Percentiles rank a stretch among this genome's conserved stretches.
These are phyloP conservation scores for Monsonia emarginata DNA, from an alignment of 441 rosid species.

Conservation along the genomic window DNA sequence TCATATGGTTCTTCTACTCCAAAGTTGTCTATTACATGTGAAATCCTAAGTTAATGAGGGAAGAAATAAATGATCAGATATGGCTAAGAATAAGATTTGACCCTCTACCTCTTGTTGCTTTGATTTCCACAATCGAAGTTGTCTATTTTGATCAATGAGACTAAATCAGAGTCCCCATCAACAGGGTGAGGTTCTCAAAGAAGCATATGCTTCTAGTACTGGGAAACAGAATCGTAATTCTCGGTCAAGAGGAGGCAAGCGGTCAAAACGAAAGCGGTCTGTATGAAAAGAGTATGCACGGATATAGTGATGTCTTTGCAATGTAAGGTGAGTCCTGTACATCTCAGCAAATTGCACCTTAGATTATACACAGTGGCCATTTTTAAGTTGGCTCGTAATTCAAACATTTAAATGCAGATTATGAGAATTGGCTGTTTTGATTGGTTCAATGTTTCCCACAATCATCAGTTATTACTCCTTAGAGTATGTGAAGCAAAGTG, in stretches of 20 bases:
- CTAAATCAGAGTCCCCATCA: neutral
- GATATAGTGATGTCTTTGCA: slow-evolving; percentile 28
- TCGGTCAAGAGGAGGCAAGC: neutral
- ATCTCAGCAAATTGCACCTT: slow-evolving; percentile 27
- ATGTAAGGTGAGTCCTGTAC: slow-evolving; percentile 33
- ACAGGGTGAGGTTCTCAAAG: neutral
- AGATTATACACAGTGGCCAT: slow-evolving; percentile 27
- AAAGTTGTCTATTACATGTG: neutral
- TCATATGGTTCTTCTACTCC: neutral
- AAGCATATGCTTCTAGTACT: neutral
- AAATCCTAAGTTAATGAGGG: neutral
- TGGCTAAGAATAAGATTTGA: neutral
- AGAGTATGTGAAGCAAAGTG: slow-evolving; percentile 6
- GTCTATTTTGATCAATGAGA: neutral
- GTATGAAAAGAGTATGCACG: slow-evolving; percentile 6
- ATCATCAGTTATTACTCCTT: neutral
- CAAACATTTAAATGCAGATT: slow-evolving; percentile 18
- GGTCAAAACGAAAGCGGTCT: neutral
- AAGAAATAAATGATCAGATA: too few relatives aligned
- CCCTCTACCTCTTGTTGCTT: neutral
- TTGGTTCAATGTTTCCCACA: slow-evolving; percentile 5
- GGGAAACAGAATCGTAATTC: neutral
- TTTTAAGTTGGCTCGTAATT: slow-evolving; percentile 30
- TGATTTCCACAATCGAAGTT: neutral
- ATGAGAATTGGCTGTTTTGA: slow-evolving; percentile 9